Percentiles rank a stretch among this genome's conserved stretches.
phyloP scores from a whole-genome alignment of 2,329 filamentous ascomycete species.

The Beauveria sp. region DNA sequence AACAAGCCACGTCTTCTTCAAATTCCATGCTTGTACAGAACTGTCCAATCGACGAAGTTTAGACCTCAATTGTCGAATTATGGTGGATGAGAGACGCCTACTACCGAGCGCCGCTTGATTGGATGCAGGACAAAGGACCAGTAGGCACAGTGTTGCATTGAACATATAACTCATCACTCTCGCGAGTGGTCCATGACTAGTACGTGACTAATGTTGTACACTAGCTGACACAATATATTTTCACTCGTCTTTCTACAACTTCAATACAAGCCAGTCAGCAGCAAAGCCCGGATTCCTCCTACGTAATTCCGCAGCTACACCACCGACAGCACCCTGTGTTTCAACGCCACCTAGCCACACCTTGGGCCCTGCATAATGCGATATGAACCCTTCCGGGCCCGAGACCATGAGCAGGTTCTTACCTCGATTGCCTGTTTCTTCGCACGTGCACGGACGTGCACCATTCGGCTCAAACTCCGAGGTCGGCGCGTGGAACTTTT shows the following conservation, averaged over 20 bases:
- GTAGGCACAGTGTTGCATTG: neutral
- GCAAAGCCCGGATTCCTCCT: constrained; percentile 30
- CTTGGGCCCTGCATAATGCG: constrained; percentile 72
- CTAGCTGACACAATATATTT: neutral
- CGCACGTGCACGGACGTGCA: constrained; percentile 13
- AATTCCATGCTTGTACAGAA: too few species aligned
- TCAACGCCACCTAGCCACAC: constrained; percentile 65
- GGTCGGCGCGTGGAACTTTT: constrained; percentile 1
- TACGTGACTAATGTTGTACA: neutral
- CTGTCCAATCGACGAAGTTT: too few species aligned
- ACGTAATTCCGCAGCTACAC: constrained; percentile 56
- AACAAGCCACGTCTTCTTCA: neutral
- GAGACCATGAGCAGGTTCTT: constrained; percentile 74
- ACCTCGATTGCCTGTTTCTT: constrained; percentile 20
- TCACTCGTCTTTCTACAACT: constrained; percentile 29
- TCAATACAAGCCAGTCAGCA: constrained; percentile 45
- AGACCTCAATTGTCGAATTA: too few species aligned
- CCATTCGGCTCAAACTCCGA: constrained; percentile 11
- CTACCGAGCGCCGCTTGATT: too few species aligned
- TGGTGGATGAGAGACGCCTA: too few species aligned
- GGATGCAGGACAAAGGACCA: too few species aligned
- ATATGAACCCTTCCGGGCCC: constrained; percentile 84
- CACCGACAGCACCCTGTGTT: constrained; percentile 66
- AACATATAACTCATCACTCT: too few species aligned
- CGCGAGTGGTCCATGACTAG: too few species aligned